Conservation (phyloP, 2,329 filamentous ascomycete species). For the Neurospora sp. region DNA sequence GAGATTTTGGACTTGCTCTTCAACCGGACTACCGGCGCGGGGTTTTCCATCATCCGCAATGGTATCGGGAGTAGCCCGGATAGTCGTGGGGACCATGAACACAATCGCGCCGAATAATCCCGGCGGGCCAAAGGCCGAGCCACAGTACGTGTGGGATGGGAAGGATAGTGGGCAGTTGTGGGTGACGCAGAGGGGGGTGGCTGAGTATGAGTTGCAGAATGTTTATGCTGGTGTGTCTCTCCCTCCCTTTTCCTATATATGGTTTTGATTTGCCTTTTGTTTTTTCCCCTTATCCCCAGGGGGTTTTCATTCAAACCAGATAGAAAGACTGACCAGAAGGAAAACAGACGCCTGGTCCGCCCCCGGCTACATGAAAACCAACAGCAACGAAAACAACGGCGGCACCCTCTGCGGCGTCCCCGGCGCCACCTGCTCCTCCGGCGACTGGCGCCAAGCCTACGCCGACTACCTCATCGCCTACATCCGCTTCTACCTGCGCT, state of each 20-base stretch:
- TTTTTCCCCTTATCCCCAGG: too few species aligned
- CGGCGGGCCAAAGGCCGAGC: slow-evolving; percentile 29
- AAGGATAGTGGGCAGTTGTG: slow-evolving; percentile 41
- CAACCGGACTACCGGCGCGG: slow-evolving; percentile 33
- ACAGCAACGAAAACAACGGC: slow-evolving; percentile 24
- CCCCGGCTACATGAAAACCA: slow-evolving; percentile 39
- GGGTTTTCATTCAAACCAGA: not conserved
- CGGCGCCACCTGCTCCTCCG: slow-evolving; percentile 27
- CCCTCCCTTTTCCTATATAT: not conserved
- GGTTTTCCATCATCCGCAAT: slow-evolving; percentile 35
- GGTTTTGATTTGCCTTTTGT: not conserved
- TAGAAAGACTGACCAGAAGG: not conserved
- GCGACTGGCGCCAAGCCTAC: slow-evolving; percentile 38
- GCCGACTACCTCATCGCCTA: slow-evolving; percentile 39
- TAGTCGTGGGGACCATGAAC: slow-evolving; percentile 28
- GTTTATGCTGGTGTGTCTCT: slow-evolving; percentile 26
- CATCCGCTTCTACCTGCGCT: slow-evolving; percentile 34
- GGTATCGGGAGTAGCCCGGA: slow-evolving; percentile 34
- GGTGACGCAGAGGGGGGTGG: slow-evolving; percentile 37
- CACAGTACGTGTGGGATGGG: slow-evolving; percentile 35
- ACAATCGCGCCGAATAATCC: slow-evolving; percentile 34
- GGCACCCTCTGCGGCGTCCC: slow-evolving; percentile 28
- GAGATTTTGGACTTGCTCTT: slow-evolving; percentile 34
- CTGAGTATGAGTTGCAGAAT: slow-evolving; percentile 25
- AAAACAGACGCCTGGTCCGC: slow-evolving; percentile 34